These are phyloP conservation scores for Penicillium sp. DNA, from an alignment of 2,329 filamentous ascomycete genomes.

Conservation along the genomic window DNA sequence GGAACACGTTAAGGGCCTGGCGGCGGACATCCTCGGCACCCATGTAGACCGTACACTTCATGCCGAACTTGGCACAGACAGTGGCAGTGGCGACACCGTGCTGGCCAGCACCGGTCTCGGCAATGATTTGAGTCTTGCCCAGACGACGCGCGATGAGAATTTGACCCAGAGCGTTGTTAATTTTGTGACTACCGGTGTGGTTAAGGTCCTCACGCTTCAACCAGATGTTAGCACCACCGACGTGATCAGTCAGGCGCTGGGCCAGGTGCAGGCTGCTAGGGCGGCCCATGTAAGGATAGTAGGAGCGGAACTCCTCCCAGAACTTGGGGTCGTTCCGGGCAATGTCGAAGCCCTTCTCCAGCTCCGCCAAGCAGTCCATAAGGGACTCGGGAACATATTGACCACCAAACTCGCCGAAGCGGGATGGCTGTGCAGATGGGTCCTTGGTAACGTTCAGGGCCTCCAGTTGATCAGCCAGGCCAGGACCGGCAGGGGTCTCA, in stretches of 20 bases:
- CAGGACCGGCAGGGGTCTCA: slow-evolving; percentile 60
- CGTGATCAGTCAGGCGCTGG: slow-evolving; percentile 82
- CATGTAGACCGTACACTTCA: slow-evolving; percentile 99
- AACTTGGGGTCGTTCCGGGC: slow-evolving; percentile 86
- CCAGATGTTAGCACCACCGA: slow-evolving; percentile 94
- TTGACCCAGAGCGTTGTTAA: slow-evolving; percentile 97
- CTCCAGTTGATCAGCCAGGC: slow-evolving; percentile 81
- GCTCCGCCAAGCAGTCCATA: slow-evolving; percentile 92
- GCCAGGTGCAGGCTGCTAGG: slow-evolving; percentile 90
- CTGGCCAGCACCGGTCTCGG: slow-evolving; percentile 95
- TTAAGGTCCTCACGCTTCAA: slow-evolving; percentile 97
- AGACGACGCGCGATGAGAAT: slow-evolving; percentile 81
- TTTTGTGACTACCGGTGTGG: slow-evolving; percentile 98
- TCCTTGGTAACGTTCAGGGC: slow-evolving; percentile 70
- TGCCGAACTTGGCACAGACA: slow-evolving; percentile 95
- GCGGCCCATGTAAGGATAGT: slow-evolving; percentile 96
- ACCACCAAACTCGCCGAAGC: slow-evolving; percentile 94
- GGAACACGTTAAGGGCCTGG: slow-evolving; percentile 96
- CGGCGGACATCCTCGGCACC: slow-evolving; percentile 95
- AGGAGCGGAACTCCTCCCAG: slow-evolving; percentile 95
- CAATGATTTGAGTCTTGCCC: slow-evolving; percentile 96
- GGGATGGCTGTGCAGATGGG: slow-evolving; percentile 69
- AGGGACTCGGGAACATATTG: slow-evolving; percentile 97
- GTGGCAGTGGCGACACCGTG: slow-evolving; percentile 98
- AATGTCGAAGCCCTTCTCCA: slow-evolving; percentile 87